These are phyloP conservation scores for Sporobolus alterniflorus DNA, from an alignment of 202 grass and related monocot species.

Conservation along the genomic window DNA sequence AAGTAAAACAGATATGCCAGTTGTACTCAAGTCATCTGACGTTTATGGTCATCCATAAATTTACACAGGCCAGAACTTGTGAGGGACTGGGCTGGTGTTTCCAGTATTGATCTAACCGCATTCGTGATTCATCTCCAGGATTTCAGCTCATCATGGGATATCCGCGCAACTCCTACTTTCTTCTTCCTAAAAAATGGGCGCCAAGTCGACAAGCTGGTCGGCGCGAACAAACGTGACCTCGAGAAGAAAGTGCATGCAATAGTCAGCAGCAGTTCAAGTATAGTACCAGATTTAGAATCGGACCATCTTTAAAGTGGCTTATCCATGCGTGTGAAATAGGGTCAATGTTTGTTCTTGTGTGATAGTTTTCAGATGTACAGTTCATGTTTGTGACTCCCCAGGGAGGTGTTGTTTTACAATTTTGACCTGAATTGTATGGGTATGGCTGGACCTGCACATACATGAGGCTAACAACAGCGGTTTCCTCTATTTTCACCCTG, in stretches of 20 bases:
- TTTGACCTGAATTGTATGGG: no score
- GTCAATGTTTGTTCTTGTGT: neutral
- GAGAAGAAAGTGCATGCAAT: conserved; percentile 72
- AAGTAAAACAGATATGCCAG: neutral
- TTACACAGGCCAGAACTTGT: no score
- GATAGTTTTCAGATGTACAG: conserved; percentile 36
- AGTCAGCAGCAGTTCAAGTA: conserved; percentile 21
- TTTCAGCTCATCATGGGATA: conserved; percentile 91
- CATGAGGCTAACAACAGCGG: no score
- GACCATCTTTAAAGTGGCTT: neutral
- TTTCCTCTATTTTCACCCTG: no score
- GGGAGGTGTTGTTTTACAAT: conserved; percentile 6
- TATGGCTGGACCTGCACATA: neutral
- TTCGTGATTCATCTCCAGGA: conserved; percentile 50
- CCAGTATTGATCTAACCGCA: neutral
- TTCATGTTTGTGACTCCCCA: neutral
- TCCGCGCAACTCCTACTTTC: conserved; percentile 88
- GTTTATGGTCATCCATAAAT: neutral
- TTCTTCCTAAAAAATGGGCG: conserved; percentile 81
- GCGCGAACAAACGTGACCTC: conserved; percentile 83
- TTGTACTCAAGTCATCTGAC: neutral
- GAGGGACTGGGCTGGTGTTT: neutral
- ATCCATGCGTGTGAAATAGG: neutral
- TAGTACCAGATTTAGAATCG: conserved; percentile 17
- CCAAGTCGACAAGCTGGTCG: conserved; percentile 88